Conservation (phyloP, 2,329 filamentous ascomycete genomes). For the Fusarium clavum region DNA sequence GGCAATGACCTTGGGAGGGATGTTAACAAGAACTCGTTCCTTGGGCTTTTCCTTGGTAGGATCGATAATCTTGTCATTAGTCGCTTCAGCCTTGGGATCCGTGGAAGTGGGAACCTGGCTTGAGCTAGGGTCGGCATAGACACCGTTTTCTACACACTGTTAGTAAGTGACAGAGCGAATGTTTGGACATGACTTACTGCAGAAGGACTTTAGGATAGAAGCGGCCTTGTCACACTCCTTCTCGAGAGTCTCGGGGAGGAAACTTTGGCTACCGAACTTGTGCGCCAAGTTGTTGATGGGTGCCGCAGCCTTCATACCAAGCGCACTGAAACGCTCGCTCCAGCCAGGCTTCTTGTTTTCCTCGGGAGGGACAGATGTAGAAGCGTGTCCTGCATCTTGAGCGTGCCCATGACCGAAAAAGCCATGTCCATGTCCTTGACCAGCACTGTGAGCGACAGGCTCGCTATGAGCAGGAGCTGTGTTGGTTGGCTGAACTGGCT, state of each 20-base stretch:
- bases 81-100: constrained; percentile 47
- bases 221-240: constrained; percentile 94
- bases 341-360: constrained; percentile 46
- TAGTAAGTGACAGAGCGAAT: background rate
- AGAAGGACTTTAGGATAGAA: constrained; percentile 85
- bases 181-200: constrained; percentile 67
- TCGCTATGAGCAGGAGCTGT: constrained; percentile 6
- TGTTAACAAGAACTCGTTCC: constrained; percentile 64
- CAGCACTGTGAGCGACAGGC: background rate
- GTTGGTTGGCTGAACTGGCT: constrained; percentile 6
- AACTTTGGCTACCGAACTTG: constrained; percentile 84
- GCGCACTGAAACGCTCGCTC: constrained; percentile 48
- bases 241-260: constrained; percentile 86
- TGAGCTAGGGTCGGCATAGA: constrained; percentile 57
- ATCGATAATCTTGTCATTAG: constrained; percentile 46
- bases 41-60: constrained; percentile 55
- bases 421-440: background rate
- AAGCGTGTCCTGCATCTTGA: constrained; percentile 4
- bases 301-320: constrained; percentile 65
- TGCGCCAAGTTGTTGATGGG: constrained; percentile 86
- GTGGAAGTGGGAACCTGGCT: constrained; percentile 48
- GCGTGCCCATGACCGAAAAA: background rate
- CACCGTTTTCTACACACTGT: constrained; percentile 59
- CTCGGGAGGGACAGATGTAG: constrained; percentile 24
- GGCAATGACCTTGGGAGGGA: constrained; percentile 69